Conservation (phyloP, 306 rosid species). For the Trifolium dubium region DNA sequence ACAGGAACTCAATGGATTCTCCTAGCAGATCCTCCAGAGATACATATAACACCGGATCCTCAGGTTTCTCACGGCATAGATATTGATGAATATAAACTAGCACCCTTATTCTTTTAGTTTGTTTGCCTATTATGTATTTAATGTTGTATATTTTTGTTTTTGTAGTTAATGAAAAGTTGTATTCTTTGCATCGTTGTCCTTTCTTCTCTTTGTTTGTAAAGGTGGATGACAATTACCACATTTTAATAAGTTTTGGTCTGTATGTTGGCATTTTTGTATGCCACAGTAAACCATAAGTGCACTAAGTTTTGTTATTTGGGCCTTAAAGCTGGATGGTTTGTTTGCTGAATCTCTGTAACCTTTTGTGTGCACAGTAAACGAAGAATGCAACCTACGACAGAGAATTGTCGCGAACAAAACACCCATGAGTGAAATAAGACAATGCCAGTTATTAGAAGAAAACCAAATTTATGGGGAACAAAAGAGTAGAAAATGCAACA, state of each 20-base stretch:
- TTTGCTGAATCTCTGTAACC: slow-evolving; percentile 23
- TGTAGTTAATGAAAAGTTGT: slow-evolving; percentile 44
- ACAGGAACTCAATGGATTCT: slow-evolving; percentile 68
- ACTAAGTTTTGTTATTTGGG: slow-evolving; percentile 24
- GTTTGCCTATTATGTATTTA: slow-evolving; percentile 44
- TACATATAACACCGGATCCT: slow-evolving; percentile 60
- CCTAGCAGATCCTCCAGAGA: slow-evolving; percentile 64
- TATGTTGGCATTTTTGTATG: slow-evolving; percentile 35
- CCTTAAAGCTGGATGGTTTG: slow-evolving; percentile 20
- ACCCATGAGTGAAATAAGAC: neutral
- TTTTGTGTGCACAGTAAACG: slow-evolving; percentile 21
- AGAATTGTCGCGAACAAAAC: neutral
- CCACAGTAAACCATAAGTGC: slow-evolving; percentile 14
- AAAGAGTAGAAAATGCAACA: neutral
- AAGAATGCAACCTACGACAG: neutral
- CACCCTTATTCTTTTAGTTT: slow-evolving; percentile 47
- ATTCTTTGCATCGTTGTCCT: slow-evolving; percentile 42
- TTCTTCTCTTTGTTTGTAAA: slow-evolving; percentile 27
- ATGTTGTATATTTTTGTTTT: slow-evolving; percentile 50
- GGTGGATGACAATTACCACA: slow-evolving; percentile 40
- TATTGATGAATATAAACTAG: slow-evolving; percentile 55
- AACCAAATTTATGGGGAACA: neutral
- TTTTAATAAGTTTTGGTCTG: slow-evolving; percentile 39
- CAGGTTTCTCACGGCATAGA: slow-evolving; percentile 70
- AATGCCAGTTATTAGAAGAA: neutral